These are phyloP conservation scores for Chalciporus pseudorubinellus DNA, from an alignment of 768 basidiomycete genomes.

Conservation along the genomic window DNA sequence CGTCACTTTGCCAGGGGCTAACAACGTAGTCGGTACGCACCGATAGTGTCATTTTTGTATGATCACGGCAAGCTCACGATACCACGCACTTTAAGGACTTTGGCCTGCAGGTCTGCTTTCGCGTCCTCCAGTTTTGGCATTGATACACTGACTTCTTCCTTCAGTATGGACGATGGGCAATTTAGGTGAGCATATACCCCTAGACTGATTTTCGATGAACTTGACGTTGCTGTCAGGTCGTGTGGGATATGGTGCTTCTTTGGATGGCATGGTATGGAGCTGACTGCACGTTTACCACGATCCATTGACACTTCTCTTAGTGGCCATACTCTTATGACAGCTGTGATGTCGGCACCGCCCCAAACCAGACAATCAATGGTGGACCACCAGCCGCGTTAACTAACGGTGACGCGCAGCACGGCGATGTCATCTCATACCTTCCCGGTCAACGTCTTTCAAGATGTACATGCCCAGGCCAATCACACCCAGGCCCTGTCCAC, in stretches of 20 bases:
- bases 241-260: slow-evolving; percentile 82
- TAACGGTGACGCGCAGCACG: slow-evolving; percentile 55
- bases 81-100: slow-evolving; percentile 39
- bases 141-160: slow-evolving; percentile 11
- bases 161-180: slow-evolving; percentile 76
- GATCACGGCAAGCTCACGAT: background rate
- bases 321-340: slow-evolving; percentile 83
- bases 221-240: slow-evolving; percentile 45
- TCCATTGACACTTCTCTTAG: slow-evolving; percentile 30
- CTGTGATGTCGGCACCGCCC: slow-evolving; percentile 90
- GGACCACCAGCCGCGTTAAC: slow-evolving; percentile 57
- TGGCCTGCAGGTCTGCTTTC: slow-evolving; percentile 60
- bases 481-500: slow-evolving; percentile 84
- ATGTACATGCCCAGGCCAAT: slow-evolving; percentile 84
- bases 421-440: slow-evolving; percentile 69
- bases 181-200: slow-evolving; percentile 44
- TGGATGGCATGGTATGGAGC: slow-evolving; percentile 72
- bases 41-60: background rate
- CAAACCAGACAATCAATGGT: slow-evolving; percentile 78
- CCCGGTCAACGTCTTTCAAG: slow-evolving; percentile 84
- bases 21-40: slow-evolving; percentile 42
- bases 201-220: background rate
- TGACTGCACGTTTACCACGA: slow-evolving; percentile 1
- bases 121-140: background rate
- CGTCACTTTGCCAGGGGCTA: slow-evolving; percentile 70